phyloP scores from a whole-genome alignment of 768 basidiomycete genomes.

The Serpula lacrymans region DNA sequence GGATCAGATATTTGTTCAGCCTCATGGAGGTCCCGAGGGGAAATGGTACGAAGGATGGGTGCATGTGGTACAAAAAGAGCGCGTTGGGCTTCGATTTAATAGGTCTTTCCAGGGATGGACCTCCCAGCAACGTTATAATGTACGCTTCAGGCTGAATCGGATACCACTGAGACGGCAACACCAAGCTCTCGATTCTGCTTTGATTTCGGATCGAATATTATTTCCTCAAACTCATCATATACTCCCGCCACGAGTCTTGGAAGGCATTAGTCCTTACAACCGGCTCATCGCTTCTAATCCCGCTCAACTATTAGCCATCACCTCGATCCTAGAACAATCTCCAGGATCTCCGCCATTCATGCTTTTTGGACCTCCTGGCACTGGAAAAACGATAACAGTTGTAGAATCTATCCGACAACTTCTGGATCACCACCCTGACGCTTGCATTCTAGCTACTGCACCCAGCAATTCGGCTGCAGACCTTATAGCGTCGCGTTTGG shows the following conservation, averaged over 20 bases:
- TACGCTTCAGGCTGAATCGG: conserved; percentile 56
- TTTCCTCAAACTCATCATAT: conserved; percentile 36
- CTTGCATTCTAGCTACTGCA: conserved; percentile 57
- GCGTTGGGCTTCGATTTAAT: conserved; percentile 56
- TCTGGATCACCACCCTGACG: conserved; percentile 34
- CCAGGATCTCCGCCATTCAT: conserved; percentile 53
- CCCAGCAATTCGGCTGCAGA: conserved; percentile 69
- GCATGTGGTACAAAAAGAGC: conserved; percentile 43
- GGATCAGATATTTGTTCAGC: conserved; percentile 52
- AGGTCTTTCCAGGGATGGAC: conserved; percentile 11
- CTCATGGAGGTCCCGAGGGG: conserved; percentile 32
- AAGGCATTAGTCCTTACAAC: conserved; percentile 15
- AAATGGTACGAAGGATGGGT: conserved; percentile 62
- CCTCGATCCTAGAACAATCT: conserved; percentile 41
- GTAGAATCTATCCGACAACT: conserved; percentile 62
- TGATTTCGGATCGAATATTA: conserved; percentile 38
- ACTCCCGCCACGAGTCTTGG: too few species aligned
- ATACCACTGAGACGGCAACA: conserved; percentile 53
- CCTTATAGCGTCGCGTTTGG: conserved; percentile 45
- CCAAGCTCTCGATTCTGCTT: conserved; percentile 42
- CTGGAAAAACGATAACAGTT: conserved; percentile 64
- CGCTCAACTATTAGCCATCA: conserved; percentile 49
- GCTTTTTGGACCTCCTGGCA: conserved; percentile 67
- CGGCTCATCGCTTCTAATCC: conserved; percentile 36
- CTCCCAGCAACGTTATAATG: conserved; percentile 37